Percentiles rank a stretch among this genome's conserved stretches.
These are phyloP conservation scores for Ganoderma boninense DNA, from an alignment of 1,284 basidiomycete species.

Conservation along the genomic window DNA sequence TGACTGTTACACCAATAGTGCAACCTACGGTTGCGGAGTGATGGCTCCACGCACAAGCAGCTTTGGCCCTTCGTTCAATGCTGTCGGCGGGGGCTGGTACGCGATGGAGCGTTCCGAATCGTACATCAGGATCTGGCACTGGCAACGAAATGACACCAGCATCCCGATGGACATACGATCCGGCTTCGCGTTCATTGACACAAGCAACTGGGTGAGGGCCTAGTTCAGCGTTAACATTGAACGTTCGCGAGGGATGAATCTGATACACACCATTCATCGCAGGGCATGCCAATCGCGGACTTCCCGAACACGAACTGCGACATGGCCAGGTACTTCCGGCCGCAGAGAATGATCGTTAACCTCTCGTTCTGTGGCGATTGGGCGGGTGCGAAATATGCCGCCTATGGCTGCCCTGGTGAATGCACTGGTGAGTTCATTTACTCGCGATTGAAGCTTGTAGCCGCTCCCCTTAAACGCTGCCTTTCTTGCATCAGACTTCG, in stretches of 20 bases:
- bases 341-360: constrained; percentile 66
- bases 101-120: too few species aligned
- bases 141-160: too few species aligned
- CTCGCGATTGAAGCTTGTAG: too few species aligned
- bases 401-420: not conserved
- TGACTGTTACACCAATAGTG: too few species aligned
- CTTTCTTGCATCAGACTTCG: not conserved
- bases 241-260: not conserved
- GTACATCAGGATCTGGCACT: too few species aligned
- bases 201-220: constrained; percentile 28
- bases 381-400: not conserved
- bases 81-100: too few species aligned
- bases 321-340: constrained; percentile 55
- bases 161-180: too few species aligned
- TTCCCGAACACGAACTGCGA: constrained; percentile 61
- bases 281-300: constrained; percentile 55
- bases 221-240: not conserved
- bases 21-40: too few species aligned
- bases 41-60: too few species aligned
- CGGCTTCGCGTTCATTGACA: too few species aligned
- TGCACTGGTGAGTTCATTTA: not conserved
- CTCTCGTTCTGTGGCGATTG: constrained; percentile 40
- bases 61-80: too few species aligned
- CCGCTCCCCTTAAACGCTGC: not conserved
- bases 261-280: not conserved